Conservation (phyloP, 2,329 filamentous ascomycete genomes). For the Daldinia eschscholtzii region DNA sequence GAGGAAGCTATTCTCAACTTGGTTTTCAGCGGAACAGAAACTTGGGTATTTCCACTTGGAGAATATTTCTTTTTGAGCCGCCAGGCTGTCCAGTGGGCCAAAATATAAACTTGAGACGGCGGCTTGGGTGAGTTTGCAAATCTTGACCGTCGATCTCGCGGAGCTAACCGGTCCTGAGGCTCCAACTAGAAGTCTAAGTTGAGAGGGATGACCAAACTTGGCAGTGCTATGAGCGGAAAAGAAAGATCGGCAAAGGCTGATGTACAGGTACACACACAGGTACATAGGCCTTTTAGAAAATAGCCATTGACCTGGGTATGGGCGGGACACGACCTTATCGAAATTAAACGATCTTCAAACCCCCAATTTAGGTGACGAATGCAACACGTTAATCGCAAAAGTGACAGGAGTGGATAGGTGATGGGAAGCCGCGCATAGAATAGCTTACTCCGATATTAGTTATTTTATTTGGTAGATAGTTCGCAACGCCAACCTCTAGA, state of each 20-base stretch:
- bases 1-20: slow-evolving; percentile 37
- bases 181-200: slow-evolving; percentile 42
- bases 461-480: slow-evolving; percentile 40
- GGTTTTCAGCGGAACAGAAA: slow-evolving; percentile 29
- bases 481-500: slow-evolving; percentile 30
- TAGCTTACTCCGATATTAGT: slow-evolving; percentile 36
- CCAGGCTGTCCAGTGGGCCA: slow-evolving; percentile 35
- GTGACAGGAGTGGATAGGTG: slow-evolving; percentile 29
- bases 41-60: slow-evolving; percentile 36
- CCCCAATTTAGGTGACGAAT: slow-evolving; percentile 45
- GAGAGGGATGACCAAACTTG: slow-evolving; percentile 34
- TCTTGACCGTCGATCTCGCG: slow-evolving; percentile 42
- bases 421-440: slow-evolving; percentile 1
- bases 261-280: slow-evolving; percentile 38
- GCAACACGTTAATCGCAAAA: slow-evolving; percentile 42
- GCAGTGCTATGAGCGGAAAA: slow-evolving; percentile 37
- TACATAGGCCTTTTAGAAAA: slow-evolving; percentile 35
- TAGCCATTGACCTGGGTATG: slow-evolving; percentile 38
- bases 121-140: slow-evolving; percentile 43
- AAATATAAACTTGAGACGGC: slow-evolving; percentile 48
- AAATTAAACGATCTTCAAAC: slow-evolving; percentile 48
- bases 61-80: slow-evolving; percentile 36
- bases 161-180: slow-evolving; percentile 42
- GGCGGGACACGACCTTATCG: slow-evolving; percentile 47
- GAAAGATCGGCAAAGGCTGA: slow-evolving; percentile 35